Conservation (phyloP, 108 stramenopile genomes). For the Conticribra weissflogii region DNA sequence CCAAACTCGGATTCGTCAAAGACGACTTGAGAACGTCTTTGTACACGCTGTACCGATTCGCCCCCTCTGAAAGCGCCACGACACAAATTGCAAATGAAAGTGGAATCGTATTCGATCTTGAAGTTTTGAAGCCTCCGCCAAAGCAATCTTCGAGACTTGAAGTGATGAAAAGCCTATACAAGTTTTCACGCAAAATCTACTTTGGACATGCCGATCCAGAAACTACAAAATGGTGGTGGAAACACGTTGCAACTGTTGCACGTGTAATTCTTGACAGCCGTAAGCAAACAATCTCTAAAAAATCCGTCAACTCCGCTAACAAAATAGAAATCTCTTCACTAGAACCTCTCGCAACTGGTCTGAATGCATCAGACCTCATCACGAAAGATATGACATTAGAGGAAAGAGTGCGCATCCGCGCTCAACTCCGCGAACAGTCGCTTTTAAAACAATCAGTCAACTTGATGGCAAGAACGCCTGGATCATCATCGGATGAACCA, state of each 20-base stretch:
- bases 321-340: not conserved
- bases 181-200: slow-evolving; percentile 5
- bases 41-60: slow-evolving; percentile 17
- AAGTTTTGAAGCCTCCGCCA: slow-evolving; percentile 12
- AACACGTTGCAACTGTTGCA: not conserved
- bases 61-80: not conserved
- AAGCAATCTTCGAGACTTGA: slow-evolving; percentile 9
- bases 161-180: slow-evolving; percentile 14
- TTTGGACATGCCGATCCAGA: not conserved
- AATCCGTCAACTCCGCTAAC: not conserved
- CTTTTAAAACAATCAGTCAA: not conserved
- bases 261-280: not conserved
- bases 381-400: slow-evolving; percentile 22
- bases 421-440: slow-evolving; percentile 1
- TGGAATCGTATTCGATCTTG: slow-evolving; percentile 7
- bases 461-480: not conserved
- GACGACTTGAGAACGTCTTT: not conserved
- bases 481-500: not conserved
- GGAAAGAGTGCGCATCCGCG: slow-evolving; percentile 14
- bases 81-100: not conserved
- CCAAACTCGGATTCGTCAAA: not conserved
- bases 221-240: not conserved
- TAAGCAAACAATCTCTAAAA: not conserved
- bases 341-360: not conserved
- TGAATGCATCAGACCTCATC: not conserved